phyloP scores from a whole-genome alignment of 2,329 filamentous ascomycete genomes.

The Xylaria digitata region DNA sequence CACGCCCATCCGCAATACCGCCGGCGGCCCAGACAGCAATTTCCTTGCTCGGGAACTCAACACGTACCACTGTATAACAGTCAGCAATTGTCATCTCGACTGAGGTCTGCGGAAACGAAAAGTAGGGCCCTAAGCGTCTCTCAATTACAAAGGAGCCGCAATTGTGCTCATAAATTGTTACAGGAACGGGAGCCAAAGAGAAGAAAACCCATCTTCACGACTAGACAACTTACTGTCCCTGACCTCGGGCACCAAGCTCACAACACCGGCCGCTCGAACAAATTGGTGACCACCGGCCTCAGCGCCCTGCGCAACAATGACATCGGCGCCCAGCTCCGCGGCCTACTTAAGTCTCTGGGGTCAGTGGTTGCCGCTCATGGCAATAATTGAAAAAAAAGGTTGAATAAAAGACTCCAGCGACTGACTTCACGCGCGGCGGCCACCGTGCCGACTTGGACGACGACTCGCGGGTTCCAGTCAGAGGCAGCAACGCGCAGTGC shows the following conservation, averaged over 20 bases:
- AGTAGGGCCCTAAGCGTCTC: neutral
- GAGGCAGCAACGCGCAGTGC: slow-evolving; percentile 29
- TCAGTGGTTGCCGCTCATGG: too few relatives aligned
- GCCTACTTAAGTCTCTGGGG: slow-evolving; percentile 40
- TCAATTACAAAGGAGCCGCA: neutral
- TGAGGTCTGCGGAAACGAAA: neutral
- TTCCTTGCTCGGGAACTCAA: slow-evolving; percentile 43
- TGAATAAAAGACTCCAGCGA: too few relatives aligned
- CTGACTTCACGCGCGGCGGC: slow-evolving; percentile 53
- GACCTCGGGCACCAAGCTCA: slow-evolving; percentile 62
- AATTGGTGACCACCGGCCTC: slow-evolving; percentile 67
- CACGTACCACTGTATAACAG: slow-evolving; percentile 41
- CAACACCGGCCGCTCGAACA: slow-evolving; percentile 56
- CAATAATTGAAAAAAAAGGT: too few relatives aligned
- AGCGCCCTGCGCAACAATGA: slow-evolving; percentile 63
- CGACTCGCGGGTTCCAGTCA: slow-evolving; percentile 55
- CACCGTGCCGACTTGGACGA: slow-evolving; percentile 64
- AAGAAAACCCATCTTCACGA: slow-evolving; percentile 12
- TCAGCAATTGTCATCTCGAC: neutral
- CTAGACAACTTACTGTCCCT: slow-evolving; percentile 49
- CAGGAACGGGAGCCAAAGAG: neutral
- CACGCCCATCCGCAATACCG: slow-evolving; percentile 60
- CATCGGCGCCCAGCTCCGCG: slow-evolving; percentile 54
- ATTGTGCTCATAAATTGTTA: neutral
- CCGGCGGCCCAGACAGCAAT: slow-evolving; percentile 59